phyloP scores from a whole-genome alignment of 768 basidiomycete genomes.

The Agaricus subrufescens region DNA sequence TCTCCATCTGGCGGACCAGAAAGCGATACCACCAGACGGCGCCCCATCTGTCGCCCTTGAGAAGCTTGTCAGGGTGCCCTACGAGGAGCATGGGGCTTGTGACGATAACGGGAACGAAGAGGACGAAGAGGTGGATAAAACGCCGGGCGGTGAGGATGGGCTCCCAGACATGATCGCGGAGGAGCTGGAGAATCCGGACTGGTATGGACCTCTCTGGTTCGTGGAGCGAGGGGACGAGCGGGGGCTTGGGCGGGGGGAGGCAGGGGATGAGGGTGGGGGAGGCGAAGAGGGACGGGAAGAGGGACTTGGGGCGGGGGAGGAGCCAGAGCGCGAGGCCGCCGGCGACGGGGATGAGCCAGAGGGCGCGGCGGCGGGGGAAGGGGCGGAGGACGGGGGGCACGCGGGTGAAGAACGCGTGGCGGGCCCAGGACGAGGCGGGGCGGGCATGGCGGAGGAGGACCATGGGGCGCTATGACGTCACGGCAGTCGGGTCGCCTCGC shows the following conservation, averaged over 20 bases:
- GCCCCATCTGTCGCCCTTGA: conserved; percentile 82
- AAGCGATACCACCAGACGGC: conserved; percentile 98
- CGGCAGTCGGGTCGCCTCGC: no score
- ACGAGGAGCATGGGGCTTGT: conserved; percentile 80
- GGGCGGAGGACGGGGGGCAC: conserved; percentile 23
- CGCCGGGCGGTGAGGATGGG: conserved; percentile 79
- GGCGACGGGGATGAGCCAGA: conserved; percentile 56
- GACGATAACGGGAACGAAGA: conserved; percentile 88
- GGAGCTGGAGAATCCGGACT: conserved; percentile 36
- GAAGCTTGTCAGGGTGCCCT: conserved; percentile 46
- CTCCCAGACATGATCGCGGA: conserved; percentile 69
- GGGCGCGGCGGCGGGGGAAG: conserved; percentile 23
- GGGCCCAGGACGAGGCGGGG: conserved; percentile 16
- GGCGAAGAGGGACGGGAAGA: conserved; percentile 40
- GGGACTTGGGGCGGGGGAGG: conserved; percentile 35
- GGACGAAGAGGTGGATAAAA: conserved; percentile 74
- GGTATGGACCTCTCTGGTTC: conserved; percentile 51
- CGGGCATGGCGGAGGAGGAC: conserved; percentile 8
- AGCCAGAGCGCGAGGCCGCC: conserved; percentile 52
- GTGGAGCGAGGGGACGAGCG: conserved; percentile 55
- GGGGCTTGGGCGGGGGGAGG: conserved; percentile 17
- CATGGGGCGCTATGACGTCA: conserved; percentile 7
- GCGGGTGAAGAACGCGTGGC: conserved; percentile 28
- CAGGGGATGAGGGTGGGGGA: conserved; percentile 42
- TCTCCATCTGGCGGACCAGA: conserved; percentile 84